Evolutionary conservation across 2,329 filamentous ascomycete genomes (phyloP), one percentile per base, ranked within the genome.

Genomic region (Aspergillus ochraceus): DNA sequence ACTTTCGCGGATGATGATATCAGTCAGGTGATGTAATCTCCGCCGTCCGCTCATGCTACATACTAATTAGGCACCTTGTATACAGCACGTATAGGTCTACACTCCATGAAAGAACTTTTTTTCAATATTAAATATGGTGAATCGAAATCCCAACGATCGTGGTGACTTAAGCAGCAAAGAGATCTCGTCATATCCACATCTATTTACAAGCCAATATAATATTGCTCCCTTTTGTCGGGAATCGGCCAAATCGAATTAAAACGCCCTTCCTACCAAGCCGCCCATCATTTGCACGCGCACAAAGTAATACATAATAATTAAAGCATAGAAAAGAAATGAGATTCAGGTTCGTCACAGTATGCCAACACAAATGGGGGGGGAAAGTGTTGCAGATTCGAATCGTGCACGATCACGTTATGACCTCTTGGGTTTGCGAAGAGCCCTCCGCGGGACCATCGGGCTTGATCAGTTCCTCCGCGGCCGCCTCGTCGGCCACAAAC

Each of bases 381-480:
- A 9, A 29, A 29, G 26, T 29, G 26, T 29, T n/a, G 14, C 19
- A 55, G 24, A 12, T 52, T 26, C 49, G 24, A 57, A 45, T 39
- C 30, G 30, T 26, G 22, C 17, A 11, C 12, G 12, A 50, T 69
- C 67, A 77, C 51, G 73, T 73, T 53, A 68, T 68, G 49, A 76
- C 61, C 63, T 74, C 69, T 56, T 71, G 69, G 58, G 59, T 66
- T 55, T 73, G 70, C 19, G 68, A 62, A 36, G 70, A 62, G 36
- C 64, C 65, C n/a, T 76, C 71, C 32, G 59, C 50, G 9, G 57
- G 52, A 32, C 63, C 59, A 39, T 81, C 82, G 46, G 90, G 88
- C 60, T 91, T 84, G 62, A 96, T 87, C 54, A 91, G 79, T 77
- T 96, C 91, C 72, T 91, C 88, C 29, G 81, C 79, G 19, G 66